phyloP scores from a whole-genome alignment of 2,329 filamentous ascomycete species.

The Nemania abortiva region DNA sequence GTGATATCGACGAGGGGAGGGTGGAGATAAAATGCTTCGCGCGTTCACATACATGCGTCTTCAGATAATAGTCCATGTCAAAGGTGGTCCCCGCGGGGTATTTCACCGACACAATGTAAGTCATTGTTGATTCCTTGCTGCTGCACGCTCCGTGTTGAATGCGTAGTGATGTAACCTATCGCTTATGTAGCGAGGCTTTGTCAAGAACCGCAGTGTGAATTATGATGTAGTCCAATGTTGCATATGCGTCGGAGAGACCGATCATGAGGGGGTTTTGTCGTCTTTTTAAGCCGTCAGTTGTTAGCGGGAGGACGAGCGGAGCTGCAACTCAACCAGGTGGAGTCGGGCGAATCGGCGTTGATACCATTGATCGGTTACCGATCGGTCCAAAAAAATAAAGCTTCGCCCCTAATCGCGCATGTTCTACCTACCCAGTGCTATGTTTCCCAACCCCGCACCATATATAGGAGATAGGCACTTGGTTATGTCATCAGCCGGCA shows the following conservation, averaged over 20 bases:
- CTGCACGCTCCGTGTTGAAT: not conserved
- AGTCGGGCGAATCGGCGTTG: not conserved
- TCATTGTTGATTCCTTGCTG: conserved; percentile 11
- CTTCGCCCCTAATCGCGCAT: too few species aligned
- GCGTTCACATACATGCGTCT: conserved; percentile 51
- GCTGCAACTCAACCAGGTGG: not conserved
- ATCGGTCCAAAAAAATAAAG: too few species aligned
- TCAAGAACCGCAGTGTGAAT: not conserved
- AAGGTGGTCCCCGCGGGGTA: conserved; percentile 60
- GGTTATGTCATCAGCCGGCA: too few species aligned
- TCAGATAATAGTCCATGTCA: conserved; percentile 63
- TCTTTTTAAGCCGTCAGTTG: conserved; percentile 3
- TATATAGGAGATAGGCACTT: too few species aligned
- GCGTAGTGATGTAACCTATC: not conserved
- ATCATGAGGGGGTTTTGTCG: not conserved
- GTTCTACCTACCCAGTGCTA: too few species aligned
- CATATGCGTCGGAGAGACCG: not conserved
- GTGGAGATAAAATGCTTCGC: not conserved
- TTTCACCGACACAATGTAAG: conserved; percentile 49
- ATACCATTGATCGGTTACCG: not conserved
- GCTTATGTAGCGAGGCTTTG: not conserved
- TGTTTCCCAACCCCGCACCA: too few species aligned
- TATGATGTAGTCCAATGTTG: not conserved
- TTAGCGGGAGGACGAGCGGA: too few species aligned
- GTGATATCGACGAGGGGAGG: not conserved